phyloP scores from a whole-genome alignment of 75 land plant species.

The Picea sitchensis region DNA sequence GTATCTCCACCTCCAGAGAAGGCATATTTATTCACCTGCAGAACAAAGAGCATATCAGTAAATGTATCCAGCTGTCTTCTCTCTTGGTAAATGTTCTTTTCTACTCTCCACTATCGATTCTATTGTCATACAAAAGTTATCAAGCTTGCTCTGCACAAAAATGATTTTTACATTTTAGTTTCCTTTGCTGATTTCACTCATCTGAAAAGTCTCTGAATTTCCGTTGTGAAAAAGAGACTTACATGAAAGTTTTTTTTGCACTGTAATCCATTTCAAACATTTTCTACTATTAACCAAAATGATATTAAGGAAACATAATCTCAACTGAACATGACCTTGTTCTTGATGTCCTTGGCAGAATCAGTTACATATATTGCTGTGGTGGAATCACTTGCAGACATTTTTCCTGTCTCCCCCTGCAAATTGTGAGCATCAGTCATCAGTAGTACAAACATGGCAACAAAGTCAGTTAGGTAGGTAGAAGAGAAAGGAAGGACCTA shows the following conservation, averaged over 20 bases:
- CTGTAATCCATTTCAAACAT: neutral
- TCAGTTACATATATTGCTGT: slow-evolving; percentile 99
- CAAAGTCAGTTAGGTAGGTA: neutral
- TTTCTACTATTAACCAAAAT: neutral
- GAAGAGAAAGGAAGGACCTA: neutral
- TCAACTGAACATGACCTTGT: slow-evolving; percentile 53
- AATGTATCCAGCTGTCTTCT: neutral
- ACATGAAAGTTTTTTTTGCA: neutral
- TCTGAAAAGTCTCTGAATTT: neutral
- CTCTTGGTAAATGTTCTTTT: neutral
- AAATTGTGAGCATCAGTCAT: neutral
- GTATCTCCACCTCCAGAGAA: slow-evolving; percentile 94
- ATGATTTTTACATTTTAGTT: neutral
- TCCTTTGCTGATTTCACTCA: neutral
- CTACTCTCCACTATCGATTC: neutral
- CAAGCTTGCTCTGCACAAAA: neutral
- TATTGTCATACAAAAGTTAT: neutral
- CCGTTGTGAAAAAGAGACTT: neutral
- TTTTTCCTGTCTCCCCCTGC: slow-evolving; percentile 96
- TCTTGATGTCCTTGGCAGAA: slow-evolving; percentile 67
- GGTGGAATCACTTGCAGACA: slow-evolving; percentile 93
- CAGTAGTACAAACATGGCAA: neutral
- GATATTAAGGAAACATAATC: too few species aligned
- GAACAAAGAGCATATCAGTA: neutral
- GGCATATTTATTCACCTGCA: slow-evolving; percentile 82